These are phyloP conservation scores for Fusarium udum DNA, from an alignment of 2,329 filamentous ascomycete genomes.

Conservation along the genomic window DNA sequence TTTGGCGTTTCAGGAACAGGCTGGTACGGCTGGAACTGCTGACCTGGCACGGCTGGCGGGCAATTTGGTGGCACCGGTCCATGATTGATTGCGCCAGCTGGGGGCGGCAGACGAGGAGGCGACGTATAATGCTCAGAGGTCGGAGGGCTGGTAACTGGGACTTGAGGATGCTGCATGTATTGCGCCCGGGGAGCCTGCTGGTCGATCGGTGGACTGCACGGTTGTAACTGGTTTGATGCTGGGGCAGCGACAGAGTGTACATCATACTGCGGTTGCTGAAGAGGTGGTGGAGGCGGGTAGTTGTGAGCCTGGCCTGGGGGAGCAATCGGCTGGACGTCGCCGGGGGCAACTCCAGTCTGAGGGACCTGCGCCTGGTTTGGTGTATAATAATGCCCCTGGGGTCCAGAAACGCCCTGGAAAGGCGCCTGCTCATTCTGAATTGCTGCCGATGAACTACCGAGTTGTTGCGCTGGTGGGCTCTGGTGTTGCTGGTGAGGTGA, in stretches of 20 bases:
- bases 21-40: not conserved
- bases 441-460: not conserved
- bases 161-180: not conserved
- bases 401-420: not conserved
- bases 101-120: not conserved
- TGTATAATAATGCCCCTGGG: not conserved
- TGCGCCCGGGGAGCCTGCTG: not conserved
- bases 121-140: not conserved
- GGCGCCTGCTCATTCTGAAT: not conserved
- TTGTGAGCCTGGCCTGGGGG: not conserved
- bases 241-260: not conserved
- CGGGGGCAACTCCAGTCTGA: not conserved
- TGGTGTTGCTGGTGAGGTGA: not conserved
- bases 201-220: not conserved
- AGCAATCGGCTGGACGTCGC: not conserved
- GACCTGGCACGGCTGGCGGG: accelerated
- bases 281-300: not conserved
- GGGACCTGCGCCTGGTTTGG: not conserved
- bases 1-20: not conserved
- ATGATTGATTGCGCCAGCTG: not conserved
- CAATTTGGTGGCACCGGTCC: not conserved
- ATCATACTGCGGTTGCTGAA: not conserved
- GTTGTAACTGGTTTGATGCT: not conserved
- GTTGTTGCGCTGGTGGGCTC: not conserved
- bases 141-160: not conserved